Evolutionary conservation across 768 basidiomycete species (phyloP).

Genomic region (Mycena latifolia): DNA sequence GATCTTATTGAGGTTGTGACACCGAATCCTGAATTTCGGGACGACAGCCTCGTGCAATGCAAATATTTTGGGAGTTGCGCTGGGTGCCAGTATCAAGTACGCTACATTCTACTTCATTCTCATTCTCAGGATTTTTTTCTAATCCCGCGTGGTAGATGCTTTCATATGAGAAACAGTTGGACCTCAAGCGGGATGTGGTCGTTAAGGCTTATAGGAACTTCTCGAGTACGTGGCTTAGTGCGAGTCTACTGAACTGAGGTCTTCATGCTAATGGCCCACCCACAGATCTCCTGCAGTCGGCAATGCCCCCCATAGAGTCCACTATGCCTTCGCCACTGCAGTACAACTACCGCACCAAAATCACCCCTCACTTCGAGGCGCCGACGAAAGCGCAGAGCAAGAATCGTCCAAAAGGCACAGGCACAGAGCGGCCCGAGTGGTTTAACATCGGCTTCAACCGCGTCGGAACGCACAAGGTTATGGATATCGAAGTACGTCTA

Average conservation of each 20-base stretch:
- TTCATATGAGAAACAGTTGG: slow-evolving; percentile 87
- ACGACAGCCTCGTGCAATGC: slow-evolving; percentile 76
- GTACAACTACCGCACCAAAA: slow-evolving; percentile 95
- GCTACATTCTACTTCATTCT: slow-evolving; percentile 21
- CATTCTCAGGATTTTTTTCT: background rate
- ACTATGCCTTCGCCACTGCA: slow-evolving; percentile 92
- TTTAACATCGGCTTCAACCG: slow-evolving; percentile 92
- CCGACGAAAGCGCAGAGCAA: slow-evolving; percentile 57
- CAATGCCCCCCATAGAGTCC: slow-evolving; percentile 73
- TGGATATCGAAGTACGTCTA: slow-evolving; percentile 89
- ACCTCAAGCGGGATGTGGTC: slow-evolving; percentile 88
- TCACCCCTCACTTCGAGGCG: slow-evolving; percentile 95
- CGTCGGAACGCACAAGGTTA: slow-evolving; percentile 75
- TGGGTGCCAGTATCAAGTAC: slow-evolving; percentile 95
- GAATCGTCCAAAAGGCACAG: slow-evolving; percentile 48
- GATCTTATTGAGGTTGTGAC: slow-evolving; percentile 76
- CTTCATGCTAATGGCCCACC: slow-evolving; percentile 16
- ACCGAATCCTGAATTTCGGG: slow-evolving; percentile 75
- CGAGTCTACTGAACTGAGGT: too few relatives aligned
- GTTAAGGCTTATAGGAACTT: slow-evolving; percentile 87
- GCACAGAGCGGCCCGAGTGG: slow-evolving; percentile 68
- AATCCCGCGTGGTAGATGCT: slow-evolving; percentile 70
- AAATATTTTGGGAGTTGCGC: slow-evolving; percentile 91
- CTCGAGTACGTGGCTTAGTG: slow-evolving; percentile 58
- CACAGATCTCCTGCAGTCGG: slow-evolving; percentile 64